These are phyloP conservation scores for Brettanomyces naardenensis DNA, from an alignment of 805 yeast species.

Conservation along the genomic window DNA sequence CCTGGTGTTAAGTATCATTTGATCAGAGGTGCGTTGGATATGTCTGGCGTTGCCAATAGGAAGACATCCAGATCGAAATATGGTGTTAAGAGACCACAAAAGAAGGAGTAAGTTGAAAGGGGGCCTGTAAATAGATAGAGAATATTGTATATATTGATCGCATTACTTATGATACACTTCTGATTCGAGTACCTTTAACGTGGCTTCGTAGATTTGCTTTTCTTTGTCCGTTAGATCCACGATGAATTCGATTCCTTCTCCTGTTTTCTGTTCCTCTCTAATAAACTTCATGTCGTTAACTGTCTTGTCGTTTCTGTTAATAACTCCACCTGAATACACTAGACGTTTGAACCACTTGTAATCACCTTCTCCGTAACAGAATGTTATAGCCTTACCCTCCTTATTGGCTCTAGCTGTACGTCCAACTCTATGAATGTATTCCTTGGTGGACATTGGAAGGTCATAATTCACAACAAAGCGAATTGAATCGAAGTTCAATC, in stretches of 20 bases:
- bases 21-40: slow-evolving; percentile 87
- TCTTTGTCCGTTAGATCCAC: slow-evolving; percentile 29
- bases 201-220: slow-evolving; percentile 33
- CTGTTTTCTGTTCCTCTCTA: slow-evolving; percentile 9
- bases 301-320: slow-evolving; percentile 39
- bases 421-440: slow-evolving; percentile 93
- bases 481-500: slow-evolving; percentile 71
- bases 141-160: slow-evolving; percentile 8
- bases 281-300: slow-evolving; percentile 27
- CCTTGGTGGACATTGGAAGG: slow-evolving; percentile 79
- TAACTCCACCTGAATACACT: slow-evolving; percentile 38
- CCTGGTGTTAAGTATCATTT: slow-evolving; percentile 97
- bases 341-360: slow-evolving; percentile 49
- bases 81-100: slow-evolving; percentile 81
- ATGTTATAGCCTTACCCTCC: slow-evolving; percentile 63
- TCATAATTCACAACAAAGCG: slow-evolving; percentile 83
- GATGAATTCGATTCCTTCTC: slow-evolving; percentile 11
- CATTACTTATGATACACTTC: slow-evolving; percentile 25
- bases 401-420: slow-evolving; percentile 94
- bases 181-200: slow-evolving; percentile 36
- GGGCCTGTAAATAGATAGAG: neutral
- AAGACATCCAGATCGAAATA: slow-evolving; percentile 84
- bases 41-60: slow-evolving; percentile 92
- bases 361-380: slow-evolving; percentile 77
- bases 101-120: slow-evolving; percentile 23